phyloP scores from a whole-genome alignment of 1,284 basidiomycete genomes.

The Mycena sp. region DNA sequence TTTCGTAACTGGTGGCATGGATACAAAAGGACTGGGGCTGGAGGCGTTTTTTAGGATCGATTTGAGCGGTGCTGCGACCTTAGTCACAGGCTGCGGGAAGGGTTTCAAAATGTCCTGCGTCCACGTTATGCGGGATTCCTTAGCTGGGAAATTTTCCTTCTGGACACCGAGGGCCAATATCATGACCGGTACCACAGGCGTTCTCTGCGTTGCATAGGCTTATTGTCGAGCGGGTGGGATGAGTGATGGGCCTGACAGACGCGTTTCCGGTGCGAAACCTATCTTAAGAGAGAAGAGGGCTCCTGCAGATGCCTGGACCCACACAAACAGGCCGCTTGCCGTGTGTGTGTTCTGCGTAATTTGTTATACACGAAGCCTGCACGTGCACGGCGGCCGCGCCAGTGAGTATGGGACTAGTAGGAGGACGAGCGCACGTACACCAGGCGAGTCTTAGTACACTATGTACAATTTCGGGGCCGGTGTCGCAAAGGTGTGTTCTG shows the following conservation, averaged over 20 bases:
- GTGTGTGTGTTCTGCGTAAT: too few species aligned
- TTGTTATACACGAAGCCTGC: constrained; percentile 18
- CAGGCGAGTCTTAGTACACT: constrained; percentile 7
- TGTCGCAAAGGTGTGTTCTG: not conserved
- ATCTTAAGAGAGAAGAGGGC: not conserved
- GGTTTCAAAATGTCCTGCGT: constrained; percentile 6
- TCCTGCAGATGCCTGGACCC: not conserved
- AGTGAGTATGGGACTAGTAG: not conserved
- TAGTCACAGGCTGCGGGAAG: not conserved
- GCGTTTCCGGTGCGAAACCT: not conserved
- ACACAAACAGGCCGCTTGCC: not conserved
- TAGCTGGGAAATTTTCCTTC: constrained; percentile 23
- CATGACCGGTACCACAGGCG: constrained; percentile 27
- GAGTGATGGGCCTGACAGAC: too few species aligned
- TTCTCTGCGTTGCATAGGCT: constrained; percentile 15
- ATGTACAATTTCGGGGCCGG: constrained; percentile 16
- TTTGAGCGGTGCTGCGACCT: constrained; percentile 22
- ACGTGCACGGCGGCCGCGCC: not conserved
- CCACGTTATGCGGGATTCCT: constrained; percentile 3
- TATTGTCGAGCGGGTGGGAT: not conserved
- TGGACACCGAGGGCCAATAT: constrained; percentile 15
- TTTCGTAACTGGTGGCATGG: constrained; percentile 31
- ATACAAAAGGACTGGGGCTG: constrained; percentile 12
- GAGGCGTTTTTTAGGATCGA: constrained; percentile 22
- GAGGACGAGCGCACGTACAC: not conserved